Base-by-base conservation (phyloP, 352 stramenopile genomes). In the Pythium aquatile region DNA sequence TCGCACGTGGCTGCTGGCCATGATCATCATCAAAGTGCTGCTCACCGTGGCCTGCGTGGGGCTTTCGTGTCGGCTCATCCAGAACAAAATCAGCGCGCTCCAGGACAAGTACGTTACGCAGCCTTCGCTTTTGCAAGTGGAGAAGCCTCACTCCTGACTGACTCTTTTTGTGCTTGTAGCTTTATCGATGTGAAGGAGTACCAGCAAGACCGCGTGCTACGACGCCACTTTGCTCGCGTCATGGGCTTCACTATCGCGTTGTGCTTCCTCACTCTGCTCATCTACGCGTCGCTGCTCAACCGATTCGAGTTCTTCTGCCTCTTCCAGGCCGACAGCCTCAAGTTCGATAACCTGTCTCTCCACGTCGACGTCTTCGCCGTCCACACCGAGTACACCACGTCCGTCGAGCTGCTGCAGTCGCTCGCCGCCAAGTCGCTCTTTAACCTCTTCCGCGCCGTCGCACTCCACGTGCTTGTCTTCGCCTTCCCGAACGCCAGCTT, bases 181-280 rank as follows among this genome's bases (percentile, higher is more conserved):
- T 89, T 85, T 60, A 88, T 91, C 65, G 82, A 91, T 37, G 57
- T 88, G 26, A 78, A 77, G 37, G 82, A 91, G 53, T 81, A 82
- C 33, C 79, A 89, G 47, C 70, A 73, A 28, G 78, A 88, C 39
- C 76, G 78, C 42, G 72, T 88, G 39, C 61, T 78, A 28, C 74
- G 72, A 32, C 68, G 77, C 1, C 71, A 82, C 35, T 69, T 87
- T 28, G 61, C 66, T 0, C 61, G 71, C 8, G 37, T 78, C 0
- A 79, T 82, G 73, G 77, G 73, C 2, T 64, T 67, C 39, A 72
- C 76, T 17, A 62, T 87, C 16, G 35, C 75, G 14, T 52, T 78
- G 32, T 88, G 72, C 3, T 88, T 76, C 54, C 46, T 84, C 56
- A 79, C 82, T 5, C 60, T 91, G 30, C 29, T 87, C 5, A 61